Percentiles rank a stretch among this genome's conserved stretches.
phyloP scores from a whole-genome alignment of 1,284 basidiomycete species.

The Ceratobasidium sp. region DNA sequence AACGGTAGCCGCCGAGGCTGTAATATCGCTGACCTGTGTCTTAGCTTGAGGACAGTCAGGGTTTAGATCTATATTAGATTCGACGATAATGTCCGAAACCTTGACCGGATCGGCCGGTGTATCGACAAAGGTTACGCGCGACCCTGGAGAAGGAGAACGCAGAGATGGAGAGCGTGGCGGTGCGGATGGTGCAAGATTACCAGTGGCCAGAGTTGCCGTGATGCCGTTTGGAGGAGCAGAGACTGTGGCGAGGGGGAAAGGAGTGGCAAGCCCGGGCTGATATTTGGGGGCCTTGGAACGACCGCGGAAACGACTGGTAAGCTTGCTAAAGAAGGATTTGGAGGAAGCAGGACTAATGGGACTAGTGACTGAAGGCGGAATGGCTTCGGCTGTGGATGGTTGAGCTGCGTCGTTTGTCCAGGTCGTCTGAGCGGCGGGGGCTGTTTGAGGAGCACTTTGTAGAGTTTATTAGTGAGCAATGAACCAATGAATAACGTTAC shows the following conservation, averaged over 20 bases:
- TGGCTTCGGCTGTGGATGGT: neutral
- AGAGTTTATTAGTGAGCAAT: conserved; percentile 5
- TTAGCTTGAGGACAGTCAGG: neutral
- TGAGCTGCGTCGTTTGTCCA: neutral
- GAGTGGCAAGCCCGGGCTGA: neutral
- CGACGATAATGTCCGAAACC: neutral
- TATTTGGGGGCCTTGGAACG: conserved; percentile 9
- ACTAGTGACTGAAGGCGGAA: neutral
- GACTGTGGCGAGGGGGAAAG: neutral
- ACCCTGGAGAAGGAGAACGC: conserved; percentile 30
- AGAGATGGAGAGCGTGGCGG: conserved; percentile 25
- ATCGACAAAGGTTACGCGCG: conserved; percentile 28
- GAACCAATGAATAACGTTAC: neutral
- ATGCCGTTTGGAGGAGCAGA: neutral
- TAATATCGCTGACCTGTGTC: neutral
- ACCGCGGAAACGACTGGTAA: conserved; percentile 31
- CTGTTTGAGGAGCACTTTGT: conserved; percentile 4
- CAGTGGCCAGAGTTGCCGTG: neutral
- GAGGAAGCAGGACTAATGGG: conserved; percentile 2
- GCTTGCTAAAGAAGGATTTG: conserved; percentile 34
- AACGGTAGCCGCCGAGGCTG: neutral
- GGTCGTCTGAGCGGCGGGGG: neutral
- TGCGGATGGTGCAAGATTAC: conserved; percentile 4
- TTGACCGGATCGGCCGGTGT: neutral
- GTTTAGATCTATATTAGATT: too few relatives aligned